Percentiles rank a stretch among this genome's conserved stretches.
These are phyloP conservation scores for Bruguiera hainesii DNA, from an alignment of 441 rosid species.

Conservation along the genomic window DNA sequence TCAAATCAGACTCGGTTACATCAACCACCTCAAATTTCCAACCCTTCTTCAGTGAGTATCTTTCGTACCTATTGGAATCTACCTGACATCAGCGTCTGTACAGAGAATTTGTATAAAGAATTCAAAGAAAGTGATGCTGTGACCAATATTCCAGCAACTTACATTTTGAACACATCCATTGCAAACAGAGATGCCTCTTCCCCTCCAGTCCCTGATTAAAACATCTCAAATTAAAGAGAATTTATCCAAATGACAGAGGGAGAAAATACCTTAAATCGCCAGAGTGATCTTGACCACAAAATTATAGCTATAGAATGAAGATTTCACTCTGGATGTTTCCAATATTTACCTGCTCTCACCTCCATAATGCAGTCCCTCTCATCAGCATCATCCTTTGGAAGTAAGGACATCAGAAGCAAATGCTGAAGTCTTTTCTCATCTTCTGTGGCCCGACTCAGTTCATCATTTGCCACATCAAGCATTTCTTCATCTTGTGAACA, in stretches of 20 bases:
- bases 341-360: slow-evolving; percentile 89
- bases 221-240: slow-evolving; percentile 15
- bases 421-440: slow-evolving; percentile 73
- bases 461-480: slow-evolving; percentile 76
- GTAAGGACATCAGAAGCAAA: slow-evolving; percentile 68
- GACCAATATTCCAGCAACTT: slow-evolving; percentile 29
- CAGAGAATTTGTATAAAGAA: slow-evolving; percentile 14
- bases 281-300: neutral
- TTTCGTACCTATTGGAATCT: slow-evolving; percentile 69
- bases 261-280: neutral
- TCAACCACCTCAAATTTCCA: slow-evolving; percentile 88
- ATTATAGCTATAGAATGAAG: neutral
- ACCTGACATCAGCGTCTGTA: slow-evolving; percentile 10
- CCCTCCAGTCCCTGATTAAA: slow-evolving; percentile 77
- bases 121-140: neutral
- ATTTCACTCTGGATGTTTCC: slow-evolving; percentile 4
- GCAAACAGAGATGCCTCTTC: slow-evolving; percentile 98
- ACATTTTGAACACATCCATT: slow-evolving; percentile 89
- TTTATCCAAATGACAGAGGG: neutral
- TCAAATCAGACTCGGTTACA: slow-evolving; percentile 73
- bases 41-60: slow-evolving; percentile 79
- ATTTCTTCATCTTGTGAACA: slow-evolving; percentile 65
- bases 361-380: slow-evolving; percentile 93
- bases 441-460: slow-evolving; percentile 49
- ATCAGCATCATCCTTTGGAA: slow-evolving; percentile 95